A percentile compares a stretch with the other conserved stretches of the same genome.
Conservation (phyloP, 2,329 filamentous ascomycete species). For the Trichoderma arundinaceum region DNA sequence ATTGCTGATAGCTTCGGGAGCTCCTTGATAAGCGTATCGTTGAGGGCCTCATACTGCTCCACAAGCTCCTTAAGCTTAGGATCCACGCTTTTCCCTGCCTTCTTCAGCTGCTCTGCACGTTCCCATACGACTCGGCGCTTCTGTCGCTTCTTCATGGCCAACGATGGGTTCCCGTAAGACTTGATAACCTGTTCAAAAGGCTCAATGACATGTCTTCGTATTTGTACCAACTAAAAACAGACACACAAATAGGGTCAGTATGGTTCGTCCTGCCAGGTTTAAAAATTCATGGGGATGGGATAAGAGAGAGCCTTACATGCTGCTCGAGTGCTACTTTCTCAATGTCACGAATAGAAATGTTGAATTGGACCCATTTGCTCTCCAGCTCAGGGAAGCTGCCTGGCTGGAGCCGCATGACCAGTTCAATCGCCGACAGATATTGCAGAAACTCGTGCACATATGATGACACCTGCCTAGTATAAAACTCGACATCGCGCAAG, state of each 20-base stretch:
- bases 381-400: constrained; percentile 83
- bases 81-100: constrained; percentile 83
- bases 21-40: constrained; percentile 91
- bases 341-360: constrained; percentile 84
- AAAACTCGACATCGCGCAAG: constrained; percentile 90
- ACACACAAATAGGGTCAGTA: too few species aligned
- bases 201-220: constrained; percentile 83
- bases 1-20: constrained; percentile 81
- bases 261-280: background rate
- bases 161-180: constrained; percentile 80
- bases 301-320: constrained; percentile 64
- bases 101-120: constrained; percentile 76
- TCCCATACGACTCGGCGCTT: constrained; percentile 93
- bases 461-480: constrained; percentile 79
- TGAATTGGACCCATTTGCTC: constrained; percentile 93
- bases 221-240: constrained; percentile 58
- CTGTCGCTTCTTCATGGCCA: constrained; percentile 91
- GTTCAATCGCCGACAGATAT: constrained; percentile 80
- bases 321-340: constrained; percentile 82
- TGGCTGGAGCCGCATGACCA: constrained; percentile 74
- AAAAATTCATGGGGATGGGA: background rate
- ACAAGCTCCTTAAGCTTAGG: constrained; percentile 83
- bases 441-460: constrained; percentile 82
- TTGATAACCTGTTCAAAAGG: constrained; percentile 81
- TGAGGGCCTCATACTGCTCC: constrained; percentile 88